Evolutionary conservation across 2,329 filamentous ascomycete genomes (phyloP).

Genomic region (Salinomyces thailandicus): DNA sequence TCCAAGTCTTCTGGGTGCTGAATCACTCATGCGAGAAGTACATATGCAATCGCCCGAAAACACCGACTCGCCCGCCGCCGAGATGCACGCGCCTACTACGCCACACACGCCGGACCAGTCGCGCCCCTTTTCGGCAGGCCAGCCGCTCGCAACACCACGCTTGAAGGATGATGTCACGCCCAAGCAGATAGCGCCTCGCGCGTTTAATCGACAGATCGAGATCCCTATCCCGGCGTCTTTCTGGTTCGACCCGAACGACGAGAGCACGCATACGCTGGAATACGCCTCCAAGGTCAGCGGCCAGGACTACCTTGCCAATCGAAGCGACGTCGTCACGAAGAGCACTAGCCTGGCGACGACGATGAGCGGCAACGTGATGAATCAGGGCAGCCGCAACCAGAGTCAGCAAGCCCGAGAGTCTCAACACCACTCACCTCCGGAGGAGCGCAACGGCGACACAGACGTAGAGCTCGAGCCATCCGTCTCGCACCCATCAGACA

Average conservation of each 20-base stretch:
- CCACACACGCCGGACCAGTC: constrained; percentile 9
- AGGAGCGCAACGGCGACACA: constrained; percentile 7
- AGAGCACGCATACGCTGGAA: constrained; percentile 36
- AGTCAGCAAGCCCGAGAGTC: not conserved
- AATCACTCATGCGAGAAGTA: constrained; percentile 38
- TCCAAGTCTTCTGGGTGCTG: constrained; percentile 37
- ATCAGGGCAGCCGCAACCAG: constrained; percentile 1
- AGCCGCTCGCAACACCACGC: constrained; percentile 7
- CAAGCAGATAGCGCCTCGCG: constrained; percentile 12
- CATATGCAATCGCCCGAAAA: constrained; percentile 37
- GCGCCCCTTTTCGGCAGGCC: constrained; percentile 1
- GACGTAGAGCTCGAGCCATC: constrained; percentile 5
- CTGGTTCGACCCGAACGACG: constrained; percentile 35
- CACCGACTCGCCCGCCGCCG: constrained; percentile 29
- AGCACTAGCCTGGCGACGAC: constrained; percentile 6
- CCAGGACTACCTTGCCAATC: constrained; percentile 29
- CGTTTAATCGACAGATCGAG: constrained; percentile 34
- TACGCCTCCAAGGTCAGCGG: constrained; percentile 38
- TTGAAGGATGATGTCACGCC: constrained; percentile 18
- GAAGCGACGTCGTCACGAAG: constrained; percentile 8
- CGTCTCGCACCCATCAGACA: not conserved
- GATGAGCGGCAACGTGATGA: constrained; percentile 6
- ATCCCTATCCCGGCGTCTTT: constrained; percentile 35
- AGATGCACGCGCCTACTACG: constrained; percentile 18
- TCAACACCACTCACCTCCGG: not conserved